These are phyloP conservation scores for Colletotrichum costaricense DNA, from an alignment of 2,329 filamentous ascomycete genomes.

Conservation along the genomic window DNA sequence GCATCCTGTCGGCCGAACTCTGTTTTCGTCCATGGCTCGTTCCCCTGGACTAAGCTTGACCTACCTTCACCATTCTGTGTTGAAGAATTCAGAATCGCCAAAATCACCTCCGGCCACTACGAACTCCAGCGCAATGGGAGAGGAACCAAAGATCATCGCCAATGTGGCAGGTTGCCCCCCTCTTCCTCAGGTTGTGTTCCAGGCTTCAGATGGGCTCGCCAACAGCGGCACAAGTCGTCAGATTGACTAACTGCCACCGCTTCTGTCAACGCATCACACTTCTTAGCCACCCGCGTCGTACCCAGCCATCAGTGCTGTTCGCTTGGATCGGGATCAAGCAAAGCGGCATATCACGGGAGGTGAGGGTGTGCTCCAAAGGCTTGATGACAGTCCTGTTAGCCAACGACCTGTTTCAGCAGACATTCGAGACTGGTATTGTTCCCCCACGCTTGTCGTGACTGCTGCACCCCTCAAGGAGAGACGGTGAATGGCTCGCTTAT, in stretches of 20 bases:
- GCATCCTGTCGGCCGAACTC: conserved; percentile 15
- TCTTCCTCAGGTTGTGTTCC: not conserved
- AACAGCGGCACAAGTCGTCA: not conserved
- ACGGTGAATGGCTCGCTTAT: conserved; percentile 32
- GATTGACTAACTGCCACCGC: conserved; percentile 13
- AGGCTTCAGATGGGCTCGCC: not conserved
- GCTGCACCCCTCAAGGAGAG: not conserved
- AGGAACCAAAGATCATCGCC: not conserved
- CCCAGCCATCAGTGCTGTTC: conserved; percentile 11
- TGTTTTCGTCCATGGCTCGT: conserved; percentile 13
- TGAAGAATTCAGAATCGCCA: not conserved
- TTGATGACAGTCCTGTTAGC: conserved; percentile 25
- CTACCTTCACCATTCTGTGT: not conserved
- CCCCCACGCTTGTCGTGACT: conserved; percentile 23
- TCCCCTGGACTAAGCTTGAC: not conserved
- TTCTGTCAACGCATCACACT: not conserved
- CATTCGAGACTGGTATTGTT: not conserved
- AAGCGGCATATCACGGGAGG: conserved; percentile 6
- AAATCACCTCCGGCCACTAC: not conserved
- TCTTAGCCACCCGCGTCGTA: conserved; percentile 19
- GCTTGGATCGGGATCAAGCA: not conserved
- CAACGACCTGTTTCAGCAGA: conserved; percentile 28
- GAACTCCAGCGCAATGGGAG: not conserved
- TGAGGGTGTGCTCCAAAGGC: conserved; percentile 22
- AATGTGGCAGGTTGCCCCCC: not conserved